phyloP scores from a whole-genome alignment of 2,329 filamentous ascomycete genomes.

The Pestalotiopsis sp. region DNA sequence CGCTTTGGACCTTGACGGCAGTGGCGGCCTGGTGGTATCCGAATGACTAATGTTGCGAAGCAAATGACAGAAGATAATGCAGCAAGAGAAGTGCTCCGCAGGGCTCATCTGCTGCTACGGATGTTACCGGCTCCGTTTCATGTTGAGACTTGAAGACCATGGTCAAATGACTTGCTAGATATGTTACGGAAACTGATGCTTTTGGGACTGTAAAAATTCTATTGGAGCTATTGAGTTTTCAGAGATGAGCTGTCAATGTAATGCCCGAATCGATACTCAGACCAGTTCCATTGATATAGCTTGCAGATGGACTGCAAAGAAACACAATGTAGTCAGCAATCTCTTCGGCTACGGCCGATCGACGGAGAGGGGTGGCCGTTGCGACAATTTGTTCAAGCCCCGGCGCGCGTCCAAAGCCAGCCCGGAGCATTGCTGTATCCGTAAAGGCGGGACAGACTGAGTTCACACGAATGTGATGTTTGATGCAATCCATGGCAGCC shows the following conservation, averaged over 20 bases:
- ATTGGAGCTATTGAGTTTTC: neutral
- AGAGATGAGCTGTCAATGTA: neutral
- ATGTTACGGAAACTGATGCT: too few relatives aligned
- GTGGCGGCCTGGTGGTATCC: neutral
- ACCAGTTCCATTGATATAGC: neutral
- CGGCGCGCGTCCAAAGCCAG: neutral
- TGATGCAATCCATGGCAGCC: neutral
- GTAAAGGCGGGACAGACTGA: neutral
- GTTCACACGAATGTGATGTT: neutral
- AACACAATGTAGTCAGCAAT: neutral
- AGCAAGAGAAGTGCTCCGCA: too few relatives aligned
- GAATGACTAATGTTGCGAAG: too few relatives aligned
- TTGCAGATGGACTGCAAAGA: neutral
- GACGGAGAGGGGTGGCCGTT: neutral
- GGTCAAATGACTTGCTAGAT: too few relatives aligned
- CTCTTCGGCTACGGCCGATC: neutral
- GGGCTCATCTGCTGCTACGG: too few relatives aligned
- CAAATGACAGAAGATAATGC: too few relatives aligned
- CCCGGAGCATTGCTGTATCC: conserved; percentile 1
- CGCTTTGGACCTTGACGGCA: neutral
- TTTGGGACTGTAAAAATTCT: neutral
- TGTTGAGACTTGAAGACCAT: too few relatives aligned
- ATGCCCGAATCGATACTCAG: neutral
- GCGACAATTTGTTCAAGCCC: neutral
- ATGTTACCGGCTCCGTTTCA: too few relatives aligned